A percentile compares a stretch with the other conserved stretches of the same genome.
These are phyloP conservation scores for Blumeria hordei DNA, from an alignment of 2,329 filamentous ascomycete species.

Conservation along the genomic window DNA sequence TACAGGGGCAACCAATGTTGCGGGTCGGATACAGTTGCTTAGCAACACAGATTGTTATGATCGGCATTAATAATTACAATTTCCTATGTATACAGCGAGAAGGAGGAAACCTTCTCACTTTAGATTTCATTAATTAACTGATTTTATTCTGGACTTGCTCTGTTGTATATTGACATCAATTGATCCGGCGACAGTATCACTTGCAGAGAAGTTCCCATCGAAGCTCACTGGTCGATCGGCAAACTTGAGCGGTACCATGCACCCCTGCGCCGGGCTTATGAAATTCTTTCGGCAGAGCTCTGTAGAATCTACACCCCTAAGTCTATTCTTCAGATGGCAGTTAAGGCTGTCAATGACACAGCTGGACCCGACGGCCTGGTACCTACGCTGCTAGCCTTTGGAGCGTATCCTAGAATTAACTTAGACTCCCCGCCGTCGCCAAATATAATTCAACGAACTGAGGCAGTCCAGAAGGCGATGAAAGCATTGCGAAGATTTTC, in stretches of 20 bases:
- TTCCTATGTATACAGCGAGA: no score
- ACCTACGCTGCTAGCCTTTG: not conserved
- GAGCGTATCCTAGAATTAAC: not conserved
- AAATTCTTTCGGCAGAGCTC: not conserved
- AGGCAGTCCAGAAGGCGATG: not conserved
- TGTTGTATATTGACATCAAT: no score
- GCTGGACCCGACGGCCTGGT: not conserved
- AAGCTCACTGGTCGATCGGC: not conserved
- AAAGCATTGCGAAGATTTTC: not conserved
- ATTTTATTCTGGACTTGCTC: no score
- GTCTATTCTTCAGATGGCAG: not conserved
- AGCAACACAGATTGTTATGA: no score
- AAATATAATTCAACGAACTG: not conserved
- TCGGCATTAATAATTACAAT: no score
- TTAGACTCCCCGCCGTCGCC: not conserved
- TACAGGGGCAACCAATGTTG: no score
- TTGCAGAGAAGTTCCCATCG: not conserved
- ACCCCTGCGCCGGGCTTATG: not conserved
- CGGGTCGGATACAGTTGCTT: no score
- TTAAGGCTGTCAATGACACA: not conserved
- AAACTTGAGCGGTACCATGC: not conserved
- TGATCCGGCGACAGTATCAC: no score
- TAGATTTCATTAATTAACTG: no score
- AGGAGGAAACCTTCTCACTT: no score
- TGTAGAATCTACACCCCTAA: not conserved